Evolutionary conservation across 371 early-diverging fungal species (phyloP), one percentile per base, ranked within the genome.

Genomic region (Rhizopus microsporus): DNA sequence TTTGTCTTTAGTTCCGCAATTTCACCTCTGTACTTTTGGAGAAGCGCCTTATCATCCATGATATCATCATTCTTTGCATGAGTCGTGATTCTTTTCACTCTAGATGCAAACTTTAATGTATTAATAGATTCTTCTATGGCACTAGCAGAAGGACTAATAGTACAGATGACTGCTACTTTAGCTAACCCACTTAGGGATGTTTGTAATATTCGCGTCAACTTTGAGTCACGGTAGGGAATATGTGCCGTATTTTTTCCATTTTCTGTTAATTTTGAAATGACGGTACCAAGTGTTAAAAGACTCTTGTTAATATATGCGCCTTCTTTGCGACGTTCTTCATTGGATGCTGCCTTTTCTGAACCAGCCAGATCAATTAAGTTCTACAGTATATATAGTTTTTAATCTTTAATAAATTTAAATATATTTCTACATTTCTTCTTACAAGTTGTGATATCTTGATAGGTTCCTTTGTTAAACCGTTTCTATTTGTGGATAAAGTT

Each of bases 301-400:
- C 90, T 59, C 69, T 91, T 95, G 77, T 98, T 98, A 68, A 98
- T 98, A 65, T 78, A 91, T 8, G 93, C 88, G 8, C 96, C 95
- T 75, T 98, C 99, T 71, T 93, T 92, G 29, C 95, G 81, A 31
- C 96, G 66, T 7, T 89, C 89, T 37, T 82, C 74, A 57, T 89
- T 82, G 13, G 86, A 78, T 4, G 88, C 70, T 3, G 90, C 90
- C 65, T 95, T 90, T 79, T 98, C 99, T 9, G 94, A 93, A n/a
- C 99, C 99, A n/a, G 99, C 97, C 54, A 98, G 71, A 76, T 98
- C 99, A 62, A 96, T 93, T 49, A 98, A 75, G 65, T 90, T 93
- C 78, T 86, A 67, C 8, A 8, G 13, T 47, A n/a, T 9, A 31
- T 10, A 23, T 23, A 31, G n/a, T 42, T 7, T 29, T 23, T 44